These are phyloP conservation scores for Cochlearia excelsa DNA, from an alignment of 345 rosid species.

Conservation along the genomic window DNA sequence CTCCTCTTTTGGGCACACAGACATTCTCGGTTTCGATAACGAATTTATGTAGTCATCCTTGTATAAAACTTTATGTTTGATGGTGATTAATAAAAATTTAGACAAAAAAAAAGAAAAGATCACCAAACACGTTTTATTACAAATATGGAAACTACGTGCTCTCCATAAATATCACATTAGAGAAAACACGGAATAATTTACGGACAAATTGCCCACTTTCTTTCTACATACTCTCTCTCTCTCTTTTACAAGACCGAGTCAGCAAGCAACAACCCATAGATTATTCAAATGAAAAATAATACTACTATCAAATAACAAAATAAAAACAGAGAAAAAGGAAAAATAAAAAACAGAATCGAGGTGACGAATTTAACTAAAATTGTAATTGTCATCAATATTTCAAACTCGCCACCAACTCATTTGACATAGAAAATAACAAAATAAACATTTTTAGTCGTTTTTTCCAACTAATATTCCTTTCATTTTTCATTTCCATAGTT, in stretches of 20 bases:
- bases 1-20: conserved; percentile 5
- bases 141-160: conserved; percentile 28
- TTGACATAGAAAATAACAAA: conserved; percentile 31
- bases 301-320: background rate
- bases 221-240: conserved; percentile 12
- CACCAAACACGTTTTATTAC: conserved; percentile 25
- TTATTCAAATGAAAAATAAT: background rate
- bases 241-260: conserved; percentile 33
- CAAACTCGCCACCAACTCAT: conserved; percentile 30
- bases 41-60: too few species aligned
- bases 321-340: background rate
- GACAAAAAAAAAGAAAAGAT: background rate
- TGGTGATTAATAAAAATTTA: too few species aligned
- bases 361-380: conserved; percentile 9
- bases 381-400: conserved; percentile 24
- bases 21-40: too few species aligned
- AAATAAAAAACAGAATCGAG: background rate
- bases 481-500: conserved; percentile 13
- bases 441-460: conserved; percentile 9
- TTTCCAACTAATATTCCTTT: conserved; percentile 12
- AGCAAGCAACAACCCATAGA: conserved; percentile 23
- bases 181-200: conserved; percentile 27
- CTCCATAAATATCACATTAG: conserved; percentile 24
- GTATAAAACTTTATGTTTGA: too few species aligned
- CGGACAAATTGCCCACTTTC: conserved; percentile 37